Evolutionary conservation across 2,329 filamentous ascomycete species (phyloP).

Genomic region (Ophiosphaerella korrae): DNA sequence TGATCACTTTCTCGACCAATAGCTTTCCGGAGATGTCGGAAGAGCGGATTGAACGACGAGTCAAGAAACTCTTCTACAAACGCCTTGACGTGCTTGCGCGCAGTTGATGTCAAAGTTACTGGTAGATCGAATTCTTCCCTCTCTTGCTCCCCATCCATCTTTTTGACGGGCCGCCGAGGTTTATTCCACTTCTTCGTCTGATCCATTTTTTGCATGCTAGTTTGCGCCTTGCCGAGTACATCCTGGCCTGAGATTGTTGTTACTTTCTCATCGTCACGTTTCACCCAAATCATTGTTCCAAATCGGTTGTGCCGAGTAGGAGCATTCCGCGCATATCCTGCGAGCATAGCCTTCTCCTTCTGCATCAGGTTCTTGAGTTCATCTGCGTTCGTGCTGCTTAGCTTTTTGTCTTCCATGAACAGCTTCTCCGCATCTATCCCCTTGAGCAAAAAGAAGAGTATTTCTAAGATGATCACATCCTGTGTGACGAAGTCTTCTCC

Average conservation of each 20-base stretch:
- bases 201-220: conserved; percentile 86
- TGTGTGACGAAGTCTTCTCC: conserved; percentile 90
- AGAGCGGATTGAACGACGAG: conserved; percentile 88
- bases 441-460: conserved; percentile 90
- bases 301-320: conserved; percentile 92
- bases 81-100: conserved; percentile 74
- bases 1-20: conserved; percentile 89
- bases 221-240: conserved; percentile 73
- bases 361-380: conserved; percentile 77
- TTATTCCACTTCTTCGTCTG: conserved; percentile 88
- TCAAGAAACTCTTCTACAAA: conserved; percentile 96
- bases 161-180: conserved; percentile 61
- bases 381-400: conserved; percentile 69
- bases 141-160: conserved; percentile 46
- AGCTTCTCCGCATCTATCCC: conserved; percentile 82
- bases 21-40: conserved; percentile 82
- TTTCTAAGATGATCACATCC: conserved; percentile 87
- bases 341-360: conserved; percentile 83
- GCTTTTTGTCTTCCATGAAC: conserved; percentile 79
- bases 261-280: conserved; percentile 81
- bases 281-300: conserved; percentile 96
- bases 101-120: conserved; percentile 70
- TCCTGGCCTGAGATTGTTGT: conserved; percentile 89
- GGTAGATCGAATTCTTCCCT: conserved; percentile 73
- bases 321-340: conserved; percentile 75